Base-by-base conservation (phyloP, 2,329 filamentous ascomycete species). In the Boeremia lycopersici region DNA sequence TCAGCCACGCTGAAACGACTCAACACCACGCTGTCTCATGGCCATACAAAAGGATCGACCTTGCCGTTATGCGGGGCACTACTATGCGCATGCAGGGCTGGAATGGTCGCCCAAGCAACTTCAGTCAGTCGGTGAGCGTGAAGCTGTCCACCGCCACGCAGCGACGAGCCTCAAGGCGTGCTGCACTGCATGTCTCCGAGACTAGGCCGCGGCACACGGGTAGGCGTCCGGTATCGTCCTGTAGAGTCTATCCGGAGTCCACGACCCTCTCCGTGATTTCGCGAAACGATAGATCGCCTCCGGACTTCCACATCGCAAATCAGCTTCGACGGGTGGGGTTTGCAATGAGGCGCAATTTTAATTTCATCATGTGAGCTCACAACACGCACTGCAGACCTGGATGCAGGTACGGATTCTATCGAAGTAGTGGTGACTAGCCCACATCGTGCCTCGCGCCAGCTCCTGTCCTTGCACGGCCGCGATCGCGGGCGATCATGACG, bases 1-100 rank as follows among this genome's bases (percentile, higher is more conserved):
- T 44, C 40, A 43, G 48, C 60, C 63, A 62, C 60, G 59, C 62
- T 69, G 68, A 70, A 71, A 70, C 68, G 30, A 39, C 61, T 70
- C 68, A 70, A 70, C 68, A 71, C 68, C 67, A 70, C 56, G 44
- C 46, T 55, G 52, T 33, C 30, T 55, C 31, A 36, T 50, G 42
- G 46, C 52, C 52, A 43, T 35, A 50, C 25, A 50, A 47, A 34
- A 43, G 46, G 52, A 55, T 55, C 52, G 46, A 46, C 52, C 52
- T 55, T 55, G 52, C 46, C 46, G 15, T 46, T 55, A 38, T 55
- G 52, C 41, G 52, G 52, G 52, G 46, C 52, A 34, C 52, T 47
- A 49, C 36, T 39, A 46, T 49, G 41, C 31, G 31, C 31, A 50
- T 47, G 52, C 52, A 50, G 35, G 48, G 23, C 47, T 43, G 35